These are phyloP conservation scores for Talaromyces albobiverticillius DNA, from an alignment of 2,329 filamentous ascomycete genomes.

Conservation along the genomic window DNA sequence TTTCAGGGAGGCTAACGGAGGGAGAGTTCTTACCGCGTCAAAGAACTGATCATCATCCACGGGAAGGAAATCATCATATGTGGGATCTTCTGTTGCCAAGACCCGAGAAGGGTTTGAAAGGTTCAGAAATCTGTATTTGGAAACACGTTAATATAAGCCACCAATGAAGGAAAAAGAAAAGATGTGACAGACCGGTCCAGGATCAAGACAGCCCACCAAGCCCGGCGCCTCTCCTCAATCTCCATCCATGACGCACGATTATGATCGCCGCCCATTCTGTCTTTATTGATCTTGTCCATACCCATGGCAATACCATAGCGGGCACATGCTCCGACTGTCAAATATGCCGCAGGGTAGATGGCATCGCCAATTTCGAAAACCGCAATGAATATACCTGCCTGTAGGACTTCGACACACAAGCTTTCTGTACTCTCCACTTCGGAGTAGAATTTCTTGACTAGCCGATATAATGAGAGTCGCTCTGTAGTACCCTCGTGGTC, in stretches of 20 bases:
- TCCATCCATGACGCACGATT: slow-evolving; percentile 5
- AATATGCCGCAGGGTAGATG: slow-evolving; percentile 9
- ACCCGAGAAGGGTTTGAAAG: not conserved
- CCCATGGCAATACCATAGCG: slow-evolving; percentile 9
- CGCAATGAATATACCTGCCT: slow-evolving; percentile 8
- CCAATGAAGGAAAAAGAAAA: not conserved
- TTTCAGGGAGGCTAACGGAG: not conserved
- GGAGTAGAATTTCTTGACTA: slow-evolving; percentile 5
- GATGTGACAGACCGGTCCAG: slow-evolving; percentile 2
- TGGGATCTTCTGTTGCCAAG: slow-evolving; percentile 3
- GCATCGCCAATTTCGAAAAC: slow-evolving; percentile 11
- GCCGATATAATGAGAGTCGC: slow-evolving; percentile 1
- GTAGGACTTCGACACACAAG: slow-evolving; percentile 5
- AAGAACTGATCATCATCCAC: slow-evolving; percentile 10
- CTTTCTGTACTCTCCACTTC: slow-evolving; percentile 11
- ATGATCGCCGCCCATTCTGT: slow-evolving; percentile 3
- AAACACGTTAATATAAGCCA: not conserved
- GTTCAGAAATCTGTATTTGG: slow-evolving; percentile 1
- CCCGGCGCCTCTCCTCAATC: slow-evolving; percentile 7
- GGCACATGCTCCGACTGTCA: slow-evolving; percentile 9
- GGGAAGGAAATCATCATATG: slow-evolving; percentile 10
- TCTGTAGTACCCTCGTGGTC: not conserved
- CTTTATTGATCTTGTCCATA: slow-evolving; percentile 6
- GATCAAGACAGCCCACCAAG: slow-evolving; percentile 9
- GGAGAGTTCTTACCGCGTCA: not conserved